Evolutionary conservation across 768 basidiomycete species (phyloP), one percentile per base, ranked within the genome.

Genomic region (Daedaleopsis nitida): DNA sequence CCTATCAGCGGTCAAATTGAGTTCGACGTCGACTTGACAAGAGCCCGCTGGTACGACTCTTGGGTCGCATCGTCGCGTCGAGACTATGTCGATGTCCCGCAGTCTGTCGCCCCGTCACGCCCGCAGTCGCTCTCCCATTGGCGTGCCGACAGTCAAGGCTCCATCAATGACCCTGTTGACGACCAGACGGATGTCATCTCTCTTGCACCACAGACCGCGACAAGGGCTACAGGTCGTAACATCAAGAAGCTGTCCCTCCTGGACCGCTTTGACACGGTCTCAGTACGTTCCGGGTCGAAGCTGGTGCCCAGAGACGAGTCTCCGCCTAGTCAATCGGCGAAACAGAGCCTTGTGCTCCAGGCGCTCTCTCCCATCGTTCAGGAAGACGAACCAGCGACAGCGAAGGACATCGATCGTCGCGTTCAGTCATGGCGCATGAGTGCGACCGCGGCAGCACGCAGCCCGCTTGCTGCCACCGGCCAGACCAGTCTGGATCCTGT

Each of bases 1-100:
- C 87, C 91, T 0, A 87, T 96, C 58, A 80, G 84, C 47, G 94
- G 91, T 5, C 86, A 83, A 32, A 81, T 96, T 32, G 93, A 96
- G 74, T 94, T 96, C 71, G 94, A 96, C 73, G 83, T 96, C 49
- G 94, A 96, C 75, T 61, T 83, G 49, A 77, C 79, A 38, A 82
- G 85, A 62, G 94, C 94, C 17, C 81, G 84, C 32, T 96, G 94
- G 94, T 91, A 86, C 66, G 76, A 84, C 17, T 75, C 85, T 0
- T 96, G 91, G 91, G 61, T 86, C 21, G 77, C 81, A n/a, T 71
- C 82, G 57, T 73, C 76, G 19, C 64, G 75, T 55, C 68, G 80
- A 62, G 78, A 83, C 42, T 63, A 73, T 23, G 66, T 72, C 16
- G 85, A 86, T 63, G 67, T 75, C 39, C 70, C 77, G 27, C 71